Conservation (phyloP, 2,329 filamentous ascomycete species). For the Alternaria sp. region DNA sequence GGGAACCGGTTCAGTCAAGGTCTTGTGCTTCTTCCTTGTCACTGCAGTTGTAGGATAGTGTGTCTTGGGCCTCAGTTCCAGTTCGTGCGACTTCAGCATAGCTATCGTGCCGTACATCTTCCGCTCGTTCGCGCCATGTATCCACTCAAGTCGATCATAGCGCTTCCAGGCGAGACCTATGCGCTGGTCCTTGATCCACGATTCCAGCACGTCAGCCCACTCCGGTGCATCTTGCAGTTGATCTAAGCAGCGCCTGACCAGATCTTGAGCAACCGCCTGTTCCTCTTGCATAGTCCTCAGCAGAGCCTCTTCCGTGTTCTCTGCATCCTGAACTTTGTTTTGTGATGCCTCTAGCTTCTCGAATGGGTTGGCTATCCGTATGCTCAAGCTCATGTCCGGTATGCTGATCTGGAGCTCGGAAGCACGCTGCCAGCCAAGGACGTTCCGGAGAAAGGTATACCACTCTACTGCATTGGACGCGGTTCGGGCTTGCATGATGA, state of each 20-base stretch:
- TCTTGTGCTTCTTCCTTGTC: conserved; percentile 48
- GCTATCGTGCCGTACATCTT: conserved; percentile 74
- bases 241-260: conserved; percentile 65
- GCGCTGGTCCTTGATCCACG: conserved; percentile 64
- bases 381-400: conserved; percentile 66
- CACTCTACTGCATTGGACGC: conserved; percentile 69
- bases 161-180: conserved; percentile 73
- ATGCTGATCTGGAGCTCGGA: conserved; percentile 66
- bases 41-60: conserved; percentile 65
- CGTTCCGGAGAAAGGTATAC: conserved; percentile 69
- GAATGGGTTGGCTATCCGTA: conserved; percentile 67
- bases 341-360: conserved; percentile 56
- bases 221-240: conserved; percentile 64
- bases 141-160: conserved; percentile 73
- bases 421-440: conserved; percentile 65
- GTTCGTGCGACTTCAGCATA: conserved; percentile 70
- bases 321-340: conserved; percentile 50
- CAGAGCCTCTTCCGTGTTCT: conserved; percentile 56
- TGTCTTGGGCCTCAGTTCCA: conserved; percentile 69
- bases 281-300: conserved; percentile 57
- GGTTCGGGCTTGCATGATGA: conserved; percentile 67
- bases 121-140: conserved; percentile 69
- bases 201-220: conserved; percentile 64
- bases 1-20: conserved; percentile 64
- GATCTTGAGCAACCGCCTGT: conserved; percentile 61